Base-by-base conservation (phyloP, 495 filamentous ascomycete genomes). In the Barbatosphaeria neglecta region DNA sequence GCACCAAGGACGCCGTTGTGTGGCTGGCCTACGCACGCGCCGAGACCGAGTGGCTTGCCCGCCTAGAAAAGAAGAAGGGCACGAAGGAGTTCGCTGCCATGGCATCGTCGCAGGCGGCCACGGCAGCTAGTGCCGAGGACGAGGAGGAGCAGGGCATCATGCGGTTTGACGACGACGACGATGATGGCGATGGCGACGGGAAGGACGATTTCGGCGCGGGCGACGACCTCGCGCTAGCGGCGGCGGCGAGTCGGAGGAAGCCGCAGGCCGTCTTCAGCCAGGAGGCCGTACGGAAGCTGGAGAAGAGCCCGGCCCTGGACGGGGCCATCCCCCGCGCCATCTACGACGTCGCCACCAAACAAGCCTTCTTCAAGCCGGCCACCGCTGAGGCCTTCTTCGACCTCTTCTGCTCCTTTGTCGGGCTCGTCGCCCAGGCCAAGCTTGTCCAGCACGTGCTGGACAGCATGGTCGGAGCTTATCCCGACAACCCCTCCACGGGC, bases 311-410 rank as follows among this genome's bases (percentile, higher is more conserved):
- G 10, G 87, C 86, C 13, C 68, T 96, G 24, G 84, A 82, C 41
- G 92, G 92, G 7, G 90, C 89, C 4, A 93, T 97, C 51, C 89
- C 93, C 3, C 74, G 90, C 41, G 89, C 90, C 24, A 86, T 97
- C 31, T 97, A 96, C 52, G 89, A 94, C 57, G 75, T 84, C 13
- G 86, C 87, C 1, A 81, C 83, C 71, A 89, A 86, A 56, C 75
- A 92, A 57, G 82, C 85, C 45, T 75, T 76, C 57, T 67, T 74
- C 61, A 77, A 80, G 46, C 55, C 79, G 3, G 60, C 64, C 0
- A 73, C 89, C 23, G 87, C 80, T 1, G 75, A 78, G 49, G 67
- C 77, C 10, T 95, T 96, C 62, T 95, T 90, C 56, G 71, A 84
- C 52, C 77, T 90, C 63, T 85, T 88, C 49, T 74, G 77, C 6